Base-by-base conservation (phyloP, 371 early-diverging fungal species). In the Circinella umbellata region DNA sequence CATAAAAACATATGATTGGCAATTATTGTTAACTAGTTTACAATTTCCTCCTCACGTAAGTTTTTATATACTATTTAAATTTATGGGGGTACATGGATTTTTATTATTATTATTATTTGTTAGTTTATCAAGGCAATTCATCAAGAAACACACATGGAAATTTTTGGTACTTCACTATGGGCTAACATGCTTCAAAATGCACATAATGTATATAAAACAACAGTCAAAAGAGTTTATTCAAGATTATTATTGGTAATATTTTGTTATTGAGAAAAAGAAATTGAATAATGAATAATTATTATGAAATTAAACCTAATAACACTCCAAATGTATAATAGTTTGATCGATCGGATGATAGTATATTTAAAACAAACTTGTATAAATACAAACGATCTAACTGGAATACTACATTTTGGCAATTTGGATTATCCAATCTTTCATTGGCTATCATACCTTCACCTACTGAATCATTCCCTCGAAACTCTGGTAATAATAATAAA, bases 321-420 rank as follows among this genome's bases (percentile, higher is more conserved):
- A 51, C 2, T 9, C 3, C 3, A 42, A 42, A 6, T 51, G 51
- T 51, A 13, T 64, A 64, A 51, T 49, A 71, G 71, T 67, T 71
- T 67, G 71, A 71, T 48, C 66, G 71, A 11, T 63, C 37, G 47
- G 57, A 63, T 63, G 54, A 67, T 20, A 47, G 46, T 14, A n/a
- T 49, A 5, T 63, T 66, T 63, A 57, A 54, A 36, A 34, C 46
- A 6, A 18, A 63, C 18, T 36, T 71, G 48, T 51, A 38, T 27
- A 15, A 54, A 57, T 35, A 57, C 14, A 63, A 67, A 38, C 51
- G 65, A 36, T 48, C 51, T 0, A 14, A 53, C 5, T 35, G 59
- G 17, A 39, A 48, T 18, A 46, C 65, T 3, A 57, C 10, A 3
- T 64, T 69, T 17, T 64, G 57, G 59, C 57, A 64, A 48, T 69